Conservation (phyloP, 306 rosid genomes). For the Alnus glutinosa region DNA sequence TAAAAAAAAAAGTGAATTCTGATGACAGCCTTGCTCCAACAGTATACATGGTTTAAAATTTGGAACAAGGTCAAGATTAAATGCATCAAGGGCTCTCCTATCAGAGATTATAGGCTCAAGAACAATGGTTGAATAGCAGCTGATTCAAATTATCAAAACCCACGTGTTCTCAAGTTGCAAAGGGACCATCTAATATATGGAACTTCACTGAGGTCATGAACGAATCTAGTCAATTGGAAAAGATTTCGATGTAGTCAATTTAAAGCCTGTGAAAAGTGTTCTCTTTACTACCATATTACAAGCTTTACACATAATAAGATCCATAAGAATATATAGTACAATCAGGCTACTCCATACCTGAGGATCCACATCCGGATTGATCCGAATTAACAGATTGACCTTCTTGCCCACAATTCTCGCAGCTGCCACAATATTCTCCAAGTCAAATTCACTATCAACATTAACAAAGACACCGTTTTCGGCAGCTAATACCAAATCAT, state of each 20-base stretch:
- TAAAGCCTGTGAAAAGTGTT: neutral
- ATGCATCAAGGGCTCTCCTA: too few relatives aligned
- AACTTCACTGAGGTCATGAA: neutral
- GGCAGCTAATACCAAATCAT: slow-evolving; percentile 90
- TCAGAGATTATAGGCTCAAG: neutral
- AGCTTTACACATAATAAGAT: slow-evolving; percentile 4
- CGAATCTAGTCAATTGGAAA: neutral
- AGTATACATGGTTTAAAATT: too few relatives aligned
- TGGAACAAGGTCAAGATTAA: too few relatives aligned
- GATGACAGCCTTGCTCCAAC: too few relatives aligned
- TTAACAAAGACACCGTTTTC: slow-evolving; percentile 81
- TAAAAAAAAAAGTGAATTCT: too few relatives aligned
- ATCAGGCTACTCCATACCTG: slow-evolving; percentile 50
- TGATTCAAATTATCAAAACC: neutral
- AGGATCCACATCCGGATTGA: slow-evolving; percentile 93
- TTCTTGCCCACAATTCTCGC: slow-evolving; percentile 73
- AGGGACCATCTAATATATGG: neutral
- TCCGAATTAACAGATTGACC: slow-evolving; percentile 79
- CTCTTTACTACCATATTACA: slow-evolving; percentile 13
- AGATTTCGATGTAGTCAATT: neutral
- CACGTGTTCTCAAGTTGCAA: neutral
- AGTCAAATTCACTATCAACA: slow-evolving; percentile 89
- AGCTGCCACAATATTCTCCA: slow-evolving; percentile 83
- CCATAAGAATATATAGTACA: neutral
- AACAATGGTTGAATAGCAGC: neutral